Base-by-base conservation (phyloP, 1,139 yeast genomes). In the Saccharomycopsis phalli region DNA sequence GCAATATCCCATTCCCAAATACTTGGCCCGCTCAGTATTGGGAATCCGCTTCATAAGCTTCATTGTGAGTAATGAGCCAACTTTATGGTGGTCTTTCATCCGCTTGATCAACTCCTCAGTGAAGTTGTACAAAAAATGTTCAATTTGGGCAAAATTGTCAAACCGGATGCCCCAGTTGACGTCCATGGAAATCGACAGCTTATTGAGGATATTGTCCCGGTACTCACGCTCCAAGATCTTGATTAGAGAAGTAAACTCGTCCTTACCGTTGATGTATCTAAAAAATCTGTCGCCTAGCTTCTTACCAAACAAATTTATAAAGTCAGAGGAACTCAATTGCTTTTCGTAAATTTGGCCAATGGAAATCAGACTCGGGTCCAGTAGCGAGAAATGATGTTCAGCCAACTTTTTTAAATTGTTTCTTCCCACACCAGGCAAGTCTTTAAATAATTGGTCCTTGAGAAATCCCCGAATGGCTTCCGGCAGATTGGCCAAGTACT, bases 101-200 rank as follows among this genome's bases (percentile, higher is more conserved):
- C 94, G 64, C 1, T 60, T 49, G 41, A 69, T 61, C 41, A 91
- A 55, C 52, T 87, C 95, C 26, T 61, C 60, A 0, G 81, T 65
- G 38, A 88, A 60, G 28, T 74, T 61, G 36, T 66, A 61, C 16
- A 84, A 55, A 53, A 91, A 91, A 3, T 47, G 53, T 46, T 80
- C 88, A 20, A 81, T 72, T 51, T 88, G 84, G 1, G 59, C 57
- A 19, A 70, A 65, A 0, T 62, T 64, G 22, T 74, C 71, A 47
- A 88, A 81, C 39, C 97, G 57, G 0, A 91, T 82, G 0, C 95
- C 97, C 79, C 86, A 91, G 48, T 87, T 84, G 26, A 91, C 81
- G 56, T 91, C 97, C 8, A 86, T 84, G 0, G 95, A 86, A 0
- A 91, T 71, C 0, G 94, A 73, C 51, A 84, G 86, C 25, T 94